phyloP scores from a whole-genome alignment of 768 basidiomycete genomes.

The Fomitopsis serialis region DNA sequence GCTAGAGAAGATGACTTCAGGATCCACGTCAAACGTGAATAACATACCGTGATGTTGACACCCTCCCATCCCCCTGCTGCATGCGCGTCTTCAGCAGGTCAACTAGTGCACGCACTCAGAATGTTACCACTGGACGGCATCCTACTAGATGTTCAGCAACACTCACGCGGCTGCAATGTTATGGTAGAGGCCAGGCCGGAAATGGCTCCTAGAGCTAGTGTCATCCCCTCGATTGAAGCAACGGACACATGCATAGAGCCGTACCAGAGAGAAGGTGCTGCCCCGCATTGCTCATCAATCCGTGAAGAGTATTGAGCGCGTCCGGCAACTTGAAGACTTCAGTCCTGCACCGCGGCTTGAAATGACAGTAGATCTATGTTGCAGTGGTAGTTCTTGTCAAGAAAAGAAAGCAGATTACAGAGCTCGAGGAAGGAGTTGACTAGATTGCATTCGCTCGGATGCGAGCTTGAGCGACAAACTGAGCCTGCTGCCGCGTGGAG shows the following conservation, averaged over 20 bases:
- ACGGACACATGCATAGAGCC: constrained; percentile 9
- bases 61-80: constrained; percentile 66
- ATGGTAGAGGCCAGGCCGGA: constrained; percentile 76
- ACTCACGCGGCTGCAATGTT: constrained; percentile 71
- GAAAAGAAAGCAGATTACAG: too few relatives aligned
- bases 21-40: neutral
- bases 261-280: constrained; percentile 62
- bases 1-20: neutral
- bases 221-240: neutral
- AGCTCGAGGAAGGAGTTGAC: too few relatives aligned
- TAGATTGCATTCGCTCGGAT: too few relatives aligned
- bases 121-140: neutral
- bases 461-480: too few relatives aligned
- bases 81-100: constrained; percentile 91
- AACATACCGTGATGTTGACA: neutral
- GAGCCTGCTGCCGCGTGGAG: too few relatives aligned
- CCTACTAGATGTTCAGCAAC: neutral
- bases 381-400: too few relatives aligned
- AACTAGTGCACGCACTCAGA: constrained; percentile 39
- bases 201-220: constrained; percentile 52
- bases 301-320: too few relatives aligned
- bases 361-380: too few relatives aligned
- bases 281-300: constrained; percentile 59
- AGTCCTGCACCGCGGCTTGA: too few relatives aligned
- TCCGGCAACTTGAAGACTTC: too few relatives aligned